Base-by-base conservation (phyloP, 192 early-diverging fungal species). In the Geosiphon pyriformis region DNA sequence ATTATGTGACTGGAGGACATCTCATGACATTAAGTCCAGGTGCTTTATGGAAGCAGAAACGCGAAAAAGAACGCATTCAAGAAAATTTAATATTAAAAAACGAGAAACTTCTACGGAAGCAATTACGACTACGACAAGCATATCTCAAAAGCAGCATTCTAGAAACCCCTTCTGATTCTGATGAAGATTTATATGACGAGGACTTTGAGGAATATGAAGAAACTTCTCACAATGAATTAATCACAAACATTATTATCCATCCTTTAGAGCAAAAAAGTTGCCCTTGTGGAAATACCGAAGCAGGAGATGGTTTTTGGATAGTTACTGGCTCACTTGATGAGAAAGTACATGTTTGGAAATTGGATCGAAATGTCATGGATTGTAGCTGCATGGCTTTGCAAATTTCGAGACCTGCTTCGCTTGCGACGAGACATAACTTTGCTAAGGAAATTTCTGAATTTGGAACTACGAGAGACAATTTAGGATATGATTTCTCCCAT, bases 231-330 rank as follows among this genome's bases (percentile, higher is more conserved):
- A 6, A 67, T 15, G 54, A 57, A 54, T 10, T 35, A 3, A 67
- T 67, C 35, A 57, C 26, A 32, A 57, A 12, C 8, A 67, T 67
- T 29, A 57, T 67, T 30, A 67, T 67, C 26, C 35, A 67, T 67
- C 55, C 42, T 18, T 30, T 67, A 12, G 25, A 67, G 47, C 30
- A 57, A 48, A 18, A 67, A 56, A 67, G 55, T 20, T 67, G 65
- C 32, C 35, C 46, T 29, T 67, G 65, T 58, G 65, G 65, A 22
- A 57, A 57, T 48, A 31, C 35, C 8, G 65, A 67, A 31, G 17
- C 12, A 33, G 1, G 17, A 12, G 54, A 42, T 20, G 65, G 55
- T 8, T 67, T 67, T 46, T 47, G 15, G 17, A 55, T 67, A 57
- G 29, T 56, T 26, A 67, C 65, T 22, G 33, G 46, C 1, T 67